Evolutionary conservation across 371 early-diverging fungal genomes (phyloP).

Genomic region (Cokeromyces recurvatus): DNA sequence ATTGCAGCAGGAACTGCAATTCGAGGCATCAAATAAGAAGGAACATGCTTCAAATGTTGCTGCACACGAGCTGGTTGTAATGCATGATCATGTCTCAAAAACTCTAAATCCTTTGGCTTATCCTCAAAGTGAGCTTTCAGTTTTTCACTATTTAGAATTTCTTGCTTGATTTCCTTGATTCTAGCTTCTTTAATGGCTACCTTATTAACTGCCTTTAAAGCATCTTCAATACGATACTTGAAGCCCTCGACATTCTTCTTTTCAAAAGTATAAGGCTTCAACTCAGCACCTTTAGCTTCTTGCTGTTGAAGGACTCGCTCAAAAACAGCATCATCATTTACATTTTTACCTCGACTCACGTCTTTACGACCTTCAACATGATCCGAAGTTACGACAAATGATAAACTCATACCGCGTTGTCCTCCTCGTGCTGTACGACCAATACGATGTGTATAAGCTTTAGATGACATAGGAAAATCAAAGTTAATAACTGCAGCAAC

Average conservation of each 20-base stretch:
- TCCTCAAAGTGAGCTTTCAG: constrained; percentile 95
- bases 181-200: constrained; percentile 84
- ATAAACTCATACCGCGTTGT: constrained; percentile 83
- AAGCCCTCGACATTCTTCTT: constrained; percentile 88
- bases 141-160: constrained; percentile 92
- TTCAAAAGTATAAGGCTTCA: constrained; percentile 83
- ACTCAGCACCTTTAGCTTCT: constrained; percentile 53
- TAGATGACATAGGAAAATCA: constrained; percentile 91
- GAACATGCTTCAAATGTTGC: constrained; percentile 88
- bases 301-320: constrained; percentile 71
- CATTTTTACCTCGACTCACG: constrained; percentile 33
- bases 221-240: constrained; percentile 88
- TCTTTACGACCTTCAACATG: constrained; percentile 24
- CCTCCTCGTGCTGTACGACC: constrained; percentile 97
- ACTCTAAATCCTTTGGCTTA: constrained; percentile 89
- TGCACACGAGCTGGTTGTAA: constrained; percentile 77
- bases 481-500: constrained; percentile 97
- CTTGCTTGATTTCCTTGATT: constrained; percentile 86
- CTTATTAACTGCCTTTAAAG: constrained; percentile 75
- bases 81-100: constrained; percentile 88
- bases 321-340: constrained; percentile 64
- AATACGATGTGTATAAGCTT: constrained; percentile 93
- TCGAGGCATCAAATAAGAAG: constrained; percentile 84
- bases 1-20: constrained; percentile 42
- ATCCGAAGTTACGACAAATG: constrained; percentile 70